Percentiles rank a stretch among this genome's conserved stretches.
Evolutionary conservation across 495 filamentous ascomycete species (phyloP).

Genomic region (Penicillium parvum): DNA sequence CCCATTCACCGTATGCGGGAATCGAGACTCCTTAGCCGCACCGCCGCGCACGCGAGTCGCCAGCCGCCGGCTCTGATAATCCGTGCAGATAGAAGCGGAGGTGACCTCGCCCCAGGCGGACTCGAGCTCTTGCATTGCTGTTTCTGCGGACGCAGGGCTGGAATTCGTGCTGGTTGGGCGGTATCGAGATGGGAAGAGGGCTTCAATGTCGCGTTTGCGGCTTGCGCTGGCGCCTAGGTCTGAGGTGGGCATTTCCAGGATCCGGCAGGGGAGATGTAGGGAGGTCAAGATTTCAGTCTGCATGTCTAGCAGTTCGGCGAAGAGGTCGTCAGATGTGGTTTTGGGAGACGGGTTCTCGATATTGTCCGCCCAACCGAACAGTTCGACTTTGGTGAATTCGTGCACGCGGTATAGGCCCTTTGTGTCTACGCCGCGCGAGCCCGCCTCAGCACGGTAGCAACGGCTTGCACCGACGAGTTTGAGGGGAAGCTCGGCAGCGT

Average conservation of each 20-base stretch:
- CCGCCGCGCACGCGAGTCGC: slow-evolving; percentile 60
- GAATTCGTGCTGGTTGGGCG: slow-evolving; percentile 10
- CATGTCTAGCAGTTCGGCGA: slow-evolving; percentile 77
- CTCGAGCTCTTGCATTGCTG: slow-evolving; percentile 43
- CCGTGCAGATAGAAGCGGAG: slow-evolving; percentile 83
- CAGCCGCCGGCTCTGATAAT: slow-evolving; percentile 85
- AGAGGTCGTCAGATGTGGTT: slow-evolving; percentile 53
- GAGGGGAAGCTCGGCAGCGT: slow-evolving; percentile 60
- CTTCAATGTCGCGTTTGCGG: slow-evolving; percentile 90
- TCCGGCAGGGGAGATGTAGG: slow-evolving; percentile 77
- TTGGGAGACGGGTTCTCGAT: slow-evolving; percentile 29
- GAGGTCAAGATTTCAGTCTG: slow-evolving; percentile 76
- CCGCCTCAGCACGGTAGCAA: slow-evolving; percentile 92
- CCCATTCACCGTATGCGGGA: slow-evolving; percentile 87
- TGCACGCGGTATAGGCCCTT: slow-evolving; percentile 98
- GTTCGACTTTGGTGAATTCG: slow-evolving; percentile 97
- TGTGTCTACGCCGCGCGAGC: slow-evolving; percentile 78
- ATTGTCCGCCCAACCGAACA: slow-evolving; percentile 76
- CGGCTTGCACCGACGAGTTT: slow-evolving; percentile 79
- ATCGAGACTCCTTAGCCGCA: slow-evolving; percentile 42
- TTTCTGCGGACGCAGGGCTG: slow-evolving; percentile 6
- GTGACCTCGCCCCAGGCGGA: slow-evolving; percentile 94
- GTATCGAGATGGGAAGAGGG: slow-evolving; percentile 80
- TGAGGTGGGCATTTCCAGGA: slow-evolving; percentile 85
- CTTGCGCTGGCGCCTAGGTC: slow-evolving; percentile 86